Evolutionary conservation across 1,284 basidiomycete species (phyloP).

Genomic region (Heterobasidion parviporum): DNA sequence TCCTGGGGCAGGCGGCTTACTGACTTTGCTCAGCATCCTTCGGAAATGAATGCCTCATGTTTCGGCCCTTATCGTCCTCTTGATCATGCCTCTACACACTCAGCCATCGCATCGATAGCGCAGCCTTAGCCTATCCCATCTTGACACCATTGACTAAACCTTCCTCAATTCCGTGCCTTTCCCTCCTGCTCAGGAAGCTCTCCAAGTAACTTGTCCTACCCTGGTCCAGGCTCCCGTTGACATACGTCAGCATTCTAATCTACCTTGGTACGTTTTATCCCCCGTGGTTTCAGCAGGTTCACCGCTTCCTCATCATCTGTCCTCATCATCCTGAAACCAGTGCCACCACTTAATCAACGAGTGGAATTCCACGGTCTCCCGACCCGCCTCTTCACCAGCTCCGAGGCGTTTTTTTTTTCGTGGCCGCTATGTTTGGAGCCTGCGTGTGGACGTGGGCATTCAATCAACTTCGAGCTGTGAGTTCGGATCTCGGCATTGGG

Average conservation of each 20-base stretch:
- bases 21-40: not conserved
- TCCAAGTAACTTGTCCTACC: conserved; percentile 9
- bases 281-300: not conserved
- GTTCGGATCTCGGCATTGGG: too few relatives aligned
- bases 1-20: not conserved
- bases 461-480: not conserved
- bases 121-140: conserved; percentile 5
- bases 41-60: conserved; percentile 15
- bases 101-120: conserved; percentile 12
- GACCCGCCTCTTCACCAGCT: not conserved
- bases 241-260: conserved; percentile 4
- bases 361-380: too few relatives aligned
- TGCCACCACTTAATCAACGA: too few relatives aligned
- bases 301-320: not conserved
- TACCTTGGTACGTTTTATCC: conserved; percentile 5
- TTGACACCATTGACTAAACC: not conserved
- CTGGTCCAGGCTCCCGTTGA: conserved; percentile 9
- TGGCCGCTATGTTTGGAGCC: not conserved
- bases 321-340: not conserved
- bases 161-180: not conserved
- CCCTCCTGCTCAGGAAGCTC: not conserved
- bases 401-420: not conserved
- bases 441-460: not conserved
- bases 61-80: conserved; percentile 9
- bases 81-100: conserved; percentile 11